Conservation (phyloP, 148 eudicot species). For the Diospyros lotus region DNA sequence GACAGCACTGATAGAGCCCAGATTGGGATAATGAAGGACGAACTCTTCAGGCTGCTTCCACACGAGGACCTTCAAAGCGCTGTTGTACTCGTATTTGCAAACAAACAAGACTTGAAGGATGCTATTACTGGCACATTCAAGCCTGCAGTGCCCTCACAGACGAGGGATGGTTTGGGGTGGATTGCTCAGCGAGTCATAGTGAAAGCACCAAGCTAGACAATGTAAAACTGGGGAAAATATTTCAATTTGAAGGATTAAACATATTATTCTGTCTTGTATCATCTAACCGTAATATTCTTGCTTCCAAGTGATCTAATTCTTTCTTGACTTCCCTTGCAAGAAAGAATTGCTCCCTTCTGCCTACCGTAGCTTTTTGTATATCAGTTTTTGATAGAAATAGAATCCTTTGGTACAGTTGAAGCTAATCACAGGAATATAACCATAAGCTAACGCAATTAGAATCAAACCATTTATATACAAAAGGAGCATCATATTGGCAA, state of each 20-base stretch:
- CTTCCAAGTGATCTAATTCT: not conserved
- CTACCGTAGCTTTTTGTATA: no score
- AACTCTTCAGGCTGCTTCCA: constrained; percentile 77
- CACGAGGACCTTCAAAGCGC: constrained; percentile 81
- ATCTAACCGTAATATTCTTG: constrained; percentile 1
- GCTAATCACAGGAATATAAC: no score
- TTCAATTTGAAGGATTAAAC: constrained; percentile 4
- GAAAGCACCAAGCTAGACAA: constrained; percentile 61
- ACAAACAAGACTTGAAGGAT: constrained; percentile 87
- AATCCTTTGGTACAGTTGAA: no score
- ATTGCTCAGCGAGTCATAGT: constrained; percentile 81
- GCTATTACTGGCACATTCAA: constrained; percentile 99
- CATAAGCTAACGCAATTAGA: no score
- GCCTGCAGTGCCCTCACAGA: constrained; percentile 91
- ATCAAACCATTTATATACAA: no score
- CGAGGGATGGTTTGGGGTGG: constrained; percentile 98
- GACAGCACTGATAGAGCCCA: constrained; percentile 93
- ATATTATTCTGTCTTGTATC: constrained; percentile 1
- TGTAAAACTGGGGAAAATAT: not conserved
- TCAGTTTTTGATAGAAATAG: no score
- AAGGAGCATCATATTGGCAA: no score
- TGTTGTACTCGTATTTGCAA: constrained; percentile 79
- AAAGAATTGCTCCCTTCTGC: not conserved
- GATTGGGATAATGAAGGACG: constrained; percentile 84
- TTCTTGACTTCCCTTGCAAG: not conserved